These are phyloP conservation scores for Hymenotorrendiella dingleyae DNA, from an alignment of 2,329 filamentous ascomycete species.

Conservation along the genomic window DNA sequence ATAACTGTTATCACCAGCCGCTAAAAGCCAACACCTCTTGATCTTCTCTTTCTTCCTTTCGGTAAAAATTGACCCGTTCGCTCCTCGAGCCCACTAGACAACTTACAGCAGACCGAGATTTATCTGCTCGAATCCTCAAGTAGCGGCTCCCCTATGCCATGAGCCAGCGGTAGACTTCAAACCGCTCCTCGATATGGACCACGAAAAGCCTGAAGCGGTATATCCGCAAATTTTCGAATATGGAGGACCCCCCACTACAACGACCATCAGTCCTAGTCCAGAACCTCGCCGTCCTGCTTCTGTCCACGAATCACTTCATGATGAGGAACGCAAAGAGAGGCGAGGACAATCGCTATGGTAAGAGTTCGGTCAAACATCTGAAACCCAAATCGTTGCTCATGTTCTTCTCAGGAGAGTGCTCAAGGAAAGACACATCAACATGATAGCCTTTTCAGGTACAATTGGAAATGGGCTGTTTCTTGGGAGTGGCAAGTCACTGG, in stretches of 20 bases:
- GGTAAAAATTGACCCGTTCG: no score
- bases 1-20: no score
- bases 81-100: no score
- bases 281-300: slow-evolving; percentile 16
- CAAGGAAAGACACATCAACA: slow-evolving; percentile 38
- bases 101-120: no score
- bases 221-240: slow-evolving; percentile 24
- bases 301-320: slow-evolving; percentile 19
- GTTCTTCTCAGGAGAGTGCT: slow-evolving; percentile 32
- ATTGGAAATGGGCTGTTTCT: slow-evolving; percentile 31
- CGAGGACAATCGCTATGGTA: slow-evolving; percentile 27
- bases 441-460: slow-evolving; percentile 41
- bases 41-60: no score
- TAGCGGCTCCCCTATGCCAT: no score
- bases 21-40: no score
- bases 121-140: no score
- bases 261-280: slow-evolving; percentile 18
- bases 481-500: slow-evolving; percentile 35
- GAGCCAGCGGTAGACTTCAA: neutral
- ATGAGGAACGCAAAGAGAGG: slow-evolving; percentile 22
- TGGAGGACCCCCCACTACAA: slow-evolving; percentile 12
- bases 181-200: slow-evolving; percentile 20
- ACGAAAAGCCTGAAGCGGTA: slow-evolving; percentile 27
- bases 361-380: slow-evolving; percentile 3
- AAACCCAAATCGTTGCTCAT: slow-evolving; percentile 6